These are phyloP conservation scores for Pyrus hybrid DNA, from an alignment of 331 rosid species.

Conservation along the genomic window DNA sequence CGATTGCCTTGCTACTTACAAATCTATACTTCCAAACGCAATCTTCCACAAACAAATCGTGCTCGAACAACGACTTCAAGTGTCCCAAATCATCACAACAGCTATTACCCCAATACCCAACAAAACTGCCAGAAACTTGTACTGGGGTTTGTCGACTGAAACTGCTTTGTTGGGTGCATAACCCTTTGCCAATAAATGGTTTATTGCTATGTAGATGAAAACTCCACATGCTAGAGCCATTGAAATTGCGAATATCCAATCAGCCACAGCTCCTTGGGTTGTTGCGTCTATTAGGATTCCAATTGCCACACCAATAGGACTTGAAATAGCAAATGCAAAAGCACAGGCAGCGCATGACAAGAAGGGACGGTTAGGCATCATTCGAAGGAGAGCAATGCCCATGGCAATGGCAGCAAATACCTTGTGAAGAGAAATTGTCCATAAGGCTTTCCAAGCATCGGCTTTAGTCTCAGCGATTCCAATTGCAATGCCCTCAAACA, in stretches of 20 bases:
- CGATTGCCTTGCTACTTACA: not conserved
- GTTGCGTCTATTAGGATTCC: constrained; percentile 75
- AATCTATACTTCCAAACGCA: not conserved
- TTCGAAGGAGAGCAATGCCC: constrained; percentile 88
- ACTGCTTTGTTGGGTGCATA: constrained; percentile 32
- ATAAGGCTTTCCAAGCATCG: constrained; percentile 86
- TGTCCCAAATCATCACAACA: constrained; percentile 91
- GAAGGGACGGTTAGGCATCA: constrained; percentile 65
- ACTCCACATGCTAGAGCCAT: constrained; percentile 95
- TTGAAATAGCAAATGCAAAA: constrained; percentile 81
- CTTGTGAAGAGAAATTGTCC: constrained; percentile 87
- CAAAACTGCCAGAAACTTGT: constrained; percentile 55
- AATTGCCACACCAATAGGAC: constrained; percentile 75
- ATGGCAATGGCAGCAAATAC: constrained; percentile 85
- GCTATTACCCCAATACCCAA: constrained; percentile 79
- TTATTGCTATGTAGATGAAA: constrained; percentile 65
- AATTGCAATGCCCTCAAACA: constrained; percentile 79
- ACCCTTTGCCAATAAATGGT: constrained; percentile 72
- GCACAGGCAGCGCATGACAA: constrained; percentile 55
- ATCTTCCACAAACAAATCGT: not conserved
- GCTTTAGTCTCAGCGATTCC: constrained; percentile 55
- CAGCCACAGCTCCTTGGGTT: constrained; percentile 53
- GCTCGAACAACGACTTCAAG: constrained; percentile 13
- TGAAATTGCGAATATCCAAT: constrained; percentile 80
- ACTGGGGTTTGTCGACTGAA: constrained; percentile 32